Evolutionary conservation across 495 filamentous ascomycete genomes (phyloP), one percentile per base, ranked within the genome.

Genomic region (Lophiotrema nucula): DNA sequence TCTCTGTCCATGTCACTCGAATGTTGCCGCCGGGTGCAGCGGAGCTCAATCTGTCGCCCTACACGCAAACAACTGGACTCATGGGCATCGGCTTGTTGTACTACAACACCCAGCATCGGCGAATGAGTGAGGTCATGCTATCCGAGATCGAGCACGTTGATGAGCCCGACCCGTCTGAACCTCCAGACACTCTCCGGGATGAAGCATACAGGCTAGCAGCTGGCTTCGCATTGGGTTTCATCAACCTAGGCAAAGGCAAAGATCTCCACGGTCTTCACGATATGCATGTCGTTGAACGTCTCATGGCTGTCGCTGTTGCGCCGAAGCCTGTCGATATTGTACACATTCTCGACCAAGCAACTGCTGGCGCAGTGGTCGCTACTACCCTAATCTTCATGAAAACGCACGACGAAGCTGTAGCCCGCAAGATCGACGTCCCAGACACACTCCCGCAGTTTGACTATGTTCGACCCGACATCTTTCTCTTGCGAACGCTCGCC

Each of bases 121-220:
- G 93, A 46, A 99, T 99, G 93, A 96, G 89, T 67, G 93, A 99
- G 70, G 88, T 97, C 28, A 96, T 97, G 89, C 81, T 97, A 35
- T 96, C 92, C 0, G 93, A 99, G 70, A 93, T 99, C 44, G 92
- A 97, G 62, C 86, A 89, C 47, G 77, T 88, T 35, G 89, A 89
- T 33, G 70, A 81, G 13, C 88, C 89, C 43, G 91, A 97, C 56
- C 76, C 76, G 18, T 77, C 78, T 15, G 74, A 79, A 38, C 76
- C 79, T 16, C 75, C 77, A 16, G 85, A 87, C 62, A 84, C 81
- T n/a, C 71, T 97, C 15, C 85, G 95, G 22, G 90, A 95, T 64
- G 93, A 99, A 76, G 88, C 91, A 25, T 97, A 99, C 70, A 83
- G 93, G 43, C 80, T 97, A 38, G 91, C 93, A 16, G 95, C 93